Percentiles rank a stretch among this genome's conserved stretches.
Evolutionary conservation across 2,329 filamentous ascomycete species (phyloP).

Genomic region (Grosmannia penicillata): DNA sequence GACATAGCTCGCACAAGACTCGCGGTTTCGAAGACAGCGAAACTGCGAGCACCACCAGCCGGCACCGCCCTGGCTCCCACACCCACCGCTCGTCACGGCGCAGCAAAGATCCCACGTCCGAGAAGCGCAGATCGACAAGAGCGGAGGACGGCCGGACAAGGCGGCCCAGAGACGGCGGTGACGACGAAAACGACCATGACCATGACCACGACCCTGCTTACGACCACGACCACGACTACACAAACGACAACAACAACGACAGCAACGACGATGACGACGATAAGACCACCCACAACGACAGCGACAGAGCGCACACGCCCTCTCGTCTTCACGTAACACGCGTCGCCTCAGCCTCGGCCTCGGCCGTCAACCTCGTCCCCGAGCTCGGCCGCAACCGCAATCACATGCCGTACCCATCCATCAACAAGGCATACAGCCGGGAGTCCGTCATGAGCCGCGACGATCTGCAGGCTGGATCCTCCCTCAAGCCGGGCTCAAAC

Average conservation of each 20-base stretch:
- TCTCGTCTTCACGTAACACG: too few relatives aligned
- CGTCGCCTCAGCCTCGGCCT: conserved; percentile 3
- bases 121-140: too few relatives aligned
- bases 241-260: not conserved
- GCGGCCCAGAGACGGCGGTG: not conserved
- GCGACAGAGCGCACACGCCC: not conserved
- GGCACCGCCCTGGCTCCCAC: too few relatives aligned
- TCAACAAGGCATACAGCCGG: conserved; percentile 86
- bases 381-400: conserved; percentile 28
- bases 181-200: not conserved
- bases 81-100: too few relatives aligned
- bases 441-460: conserved; percentile 57
- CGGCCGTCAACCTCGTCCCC: conserved; percentile 27
- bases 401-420: conserved; percentile 59
- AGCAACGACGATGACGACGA: not conserved
- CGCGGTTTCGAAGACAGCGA: too few relatives aligned
- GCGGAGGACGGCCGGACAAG: not conserved
- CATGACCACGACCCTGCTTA: not conserved
- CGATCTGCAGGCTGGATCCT: too few relatives aligned
- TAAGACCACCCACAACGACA: not conserved
- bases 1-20: not conserved
- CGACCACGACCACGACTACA: not conserved
- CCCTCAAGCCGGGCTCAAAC: too few relatives aligned
- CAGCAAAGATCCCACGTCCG: too few relatives aligned
- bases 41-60: too few relatives aligned